Evolutionary conservation across 2,329 filamentous ascomycete genomes (phyloP).

Genomic region (Aspergillus quadricinctus): DNA sequence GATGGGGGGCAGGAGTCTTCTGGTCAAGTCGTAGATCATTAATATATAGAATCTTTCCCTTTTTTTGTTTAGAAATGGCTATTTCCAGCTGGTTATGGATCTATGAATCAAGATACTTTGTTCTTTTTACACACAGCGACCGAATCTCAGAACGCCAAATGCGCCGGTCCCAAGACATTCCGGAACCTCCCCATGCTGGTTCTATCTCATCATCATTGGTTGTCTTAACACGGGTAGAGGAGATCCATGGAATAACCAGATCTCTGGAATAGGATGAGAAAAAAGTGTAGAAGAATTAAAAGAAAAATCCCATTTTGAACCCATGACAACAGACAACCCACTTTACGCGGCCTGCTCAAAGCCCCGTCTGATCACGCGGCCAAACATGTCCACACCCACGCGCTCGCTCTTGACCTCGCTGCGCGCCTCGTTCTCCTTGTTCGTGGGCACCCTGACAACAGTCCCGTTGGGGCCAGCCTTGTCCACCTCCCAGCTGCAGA

Average conservation of each 20-base stretch:
- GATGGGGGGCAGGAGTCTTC: conserved; percentile 83
- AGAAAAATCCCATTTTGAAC: conserved; percentile 4
- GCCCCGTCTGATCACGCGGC: conserved; percentile 70
- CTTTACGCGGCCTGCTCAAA: conserved; percentile 73
- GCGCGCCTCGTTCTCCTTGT: conserved; percentile 97
- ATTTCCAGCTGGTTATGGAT: conserved; percentile 17
- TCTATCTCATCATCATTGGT: conserved; percentile 15
- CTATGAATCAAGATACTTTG: conserved; percentile 12
- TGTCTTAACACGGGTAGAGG: conserved; percentile 5
- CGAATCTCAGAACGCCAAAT: conserved; percentile 23
- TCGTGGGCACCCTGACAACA: conserved; percentile 74
- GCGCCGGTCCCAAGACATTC: conserved; percentile 21
- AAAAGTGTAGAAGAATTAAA: conserved; percentile 7
- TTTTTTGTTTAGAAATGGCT: conserved; percentile 12
- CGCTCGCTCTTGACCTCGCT: conserved; percentile 93
- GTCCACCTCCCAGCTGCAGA: conserved; percentile 81
- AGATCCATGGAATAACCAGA: not conserved
- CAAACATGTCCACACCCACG: conserved; percentile 56
- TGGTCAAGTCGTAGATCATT: conserved; percentile 59
- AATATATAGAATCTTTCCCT: conserved; percentile 14
- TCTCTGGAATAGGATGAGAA: conserved; percentile 7
- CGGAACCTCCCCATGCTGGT: conserved; percentile 12
- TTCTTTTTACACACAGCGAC: not conserved
- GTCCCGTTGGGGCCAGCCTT: conserved; percentile 33
- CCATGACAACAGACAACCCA: not conserved